Base-by-base conservation (phyloP, 2,329 filamentous ascomycete species). In the Aspergillus ruber region DNA sequence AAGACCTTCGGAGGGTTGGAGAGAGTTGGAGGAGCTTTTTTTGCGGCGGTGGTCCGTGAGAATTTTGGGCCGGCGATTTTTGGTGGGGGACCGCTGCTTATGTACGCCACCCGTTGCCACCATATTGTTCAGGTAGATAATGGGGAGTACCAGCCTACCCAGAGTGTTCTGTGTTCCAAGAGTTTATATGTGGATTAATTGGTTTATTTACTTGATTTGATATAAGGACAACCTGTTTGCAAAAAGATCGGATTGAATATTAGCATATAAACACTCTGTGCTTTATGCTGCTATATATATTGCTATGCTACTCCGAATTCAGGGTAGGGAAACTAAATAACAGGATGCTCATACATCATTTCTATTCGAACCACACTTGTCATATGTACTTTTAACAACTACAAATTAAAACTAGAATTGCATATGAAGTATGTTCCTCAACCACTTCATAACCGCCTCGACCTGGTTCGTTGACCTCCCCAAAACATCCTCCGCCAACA, bases 401-500 rank as follows among this genome's bases (percentile, higher is more conserved):
- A 29, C 25, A 29, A 10, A 29, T 8, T 25, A 3, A 10, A 29
- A 39, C 50, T 55, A 62, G 18, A 60, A 49, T 9, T 57, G 55
- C 33, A 60, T 49, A 23, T 61, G 60, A 10, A 71, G 56, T 15
- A 63, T 29, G 5, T 55, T 55, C 25, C 63, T 60, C 53, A 71
- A 54, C 69, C 69, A 71, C 21, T 47, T 48, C 46, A 68, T 61
- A 8, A 67, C 62, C 8, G 53, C 56, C 32, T 56, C 55, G 23
- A 59, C 55, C 13, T 58, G 57, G 45, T 64, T 56, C 17, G 49
- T 36, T 12, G 49, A 43, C 17, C 61, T 55, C 1, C 58, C 61
- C 15, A 83, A 77, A 18, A 83, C 57, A 6, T 66, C 68, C 33
- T 74, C 67, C 23, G 84, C 66, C 40, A 80, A 70, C 50, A 75